Base-by-base conservation (phyloP, 352 stramenopile species). In the Phytophthora pisi region DNA sequence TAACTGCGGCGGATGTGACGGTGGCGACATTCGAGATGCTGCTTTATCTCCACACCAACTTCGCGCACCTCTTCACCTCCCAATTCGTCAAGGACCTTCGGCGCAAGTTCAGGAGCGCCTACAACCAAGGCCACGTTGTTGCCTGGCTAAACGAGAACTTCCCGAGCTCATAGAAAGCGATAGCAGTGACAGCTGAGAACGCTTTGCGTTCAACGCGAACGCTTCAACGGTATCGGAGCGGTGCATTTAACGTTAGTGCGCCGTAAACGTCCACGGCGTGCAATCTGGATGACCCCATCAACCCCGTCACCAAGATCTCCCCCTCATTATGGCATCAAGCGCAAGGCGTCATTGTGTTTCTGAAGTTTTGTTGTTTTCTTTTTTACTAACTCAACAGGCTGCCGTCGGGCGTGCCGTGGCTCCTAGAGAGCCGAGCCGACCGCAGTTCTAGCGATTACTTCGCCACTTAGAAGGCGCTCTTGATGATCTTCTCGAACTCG, bases 401-500 rank as follows among this genome's bases (percentile, higher is more conserved):
- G 40, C 15, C 1, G 7, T 42, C 36, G 11, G 36, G 5, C 36
- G 11, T 16, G 28, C 3, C 28, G 6, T 31, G 28, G 36, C 49
- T 66, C 40, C 60, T 55, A 61, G 5, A 53, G 36, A 59, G 50
- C 31, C 20, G n/a, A 15, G 23, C 9, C 6, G 31, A 46, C 50
- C 36, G 45, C 50, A 49, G 10, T 49, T 24, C n/a, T 42, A 23
- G n/a, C 50, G 28, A 9, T 31, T 31, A 31, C 28, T 31, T 42
- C 5, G 36, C 36, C 13, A 42, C 46, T 79, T 76, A 82, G 28
- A 74, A 67, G 8, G 78, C 78, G 52, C 66, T 79, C 60, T 78
- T 74, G 55, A 86, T 84, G 67, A 88, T 88, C 57, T 94, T 96
- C 69, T 97, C 89, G 65, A 97, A 96, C 47, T 97, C 88, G 24